A percentile compares a stretch with the other conserved stretches of the same genome.
These are phyloP conservation scores for Rosa hybrid DNA, from an alignment of 331 rosid genomes.

Conservation along the genomic window DNA sequence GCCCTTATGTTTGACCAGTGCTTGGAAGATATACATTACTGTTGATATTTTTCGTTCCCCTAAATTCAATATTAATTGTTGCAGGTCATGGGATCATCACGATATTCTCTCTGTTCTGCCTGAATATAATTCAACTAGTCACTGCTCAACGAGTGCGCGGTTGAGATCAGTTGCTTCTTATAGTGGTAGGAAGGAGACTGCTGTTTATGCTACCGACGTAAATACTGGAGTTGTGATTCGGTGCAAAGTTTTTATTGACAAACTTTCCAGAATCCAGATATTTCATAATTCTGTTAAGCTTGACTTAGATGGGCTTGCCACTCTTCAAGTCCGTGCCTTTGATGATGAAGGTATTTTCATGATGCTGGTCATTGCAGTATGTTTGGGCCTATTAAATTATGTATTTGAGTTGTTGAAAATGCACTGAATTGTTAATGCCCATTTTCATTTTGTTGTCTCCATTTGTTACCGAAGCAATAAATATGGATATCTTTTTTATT, in stretches of 20 bases:
- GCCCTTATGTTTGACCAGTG: not conserved
- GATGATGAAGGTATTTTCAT: conserved; percentile 68
- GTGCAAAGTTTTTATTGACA: conserved; percentile 92
- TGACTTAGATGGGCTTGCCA: conserved; percentile 96
- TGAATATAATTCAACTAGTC: conserved; percentile 72
- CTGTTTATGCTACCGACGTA: conserved; percentile 86
- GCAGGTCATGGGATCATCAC: conserved; percentile 98
- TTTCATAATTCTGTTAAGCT: conserved; percentile 89
- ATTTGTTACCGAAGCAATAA: not conserved
- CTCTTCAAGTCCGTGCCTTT: conserved; percentile 83
- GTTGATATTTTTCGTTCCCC: not conserved
- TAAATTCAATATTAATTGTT: not conserved
- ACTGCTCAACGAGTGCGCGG: conserved; percentile 89
- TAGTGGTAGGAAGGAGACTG: conserved; percentile 93
- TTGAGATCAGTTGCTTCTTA: conserved; percentile 78
- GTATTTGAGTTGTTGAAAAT: not conserved
- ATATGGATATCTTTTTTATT: not conserved
- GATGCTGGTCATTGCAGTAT: not conserved
- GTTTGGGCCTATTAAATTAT: not conserved
- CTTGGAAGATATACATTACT: not conserved
- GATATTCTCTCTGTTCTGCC: conserved; percentile 81
- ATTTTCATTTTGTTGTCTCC: not conserved
- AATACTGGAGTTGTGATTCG: conserved; percentile 73
- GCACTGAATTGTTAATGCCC: not conserved
- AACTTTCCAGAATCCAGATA: conserved; percentile 78